phyloP scores from a whole-genome alignment of 2,329 filamentous ascomycete species.

The Cladosporium cucumerinum region DNA sequence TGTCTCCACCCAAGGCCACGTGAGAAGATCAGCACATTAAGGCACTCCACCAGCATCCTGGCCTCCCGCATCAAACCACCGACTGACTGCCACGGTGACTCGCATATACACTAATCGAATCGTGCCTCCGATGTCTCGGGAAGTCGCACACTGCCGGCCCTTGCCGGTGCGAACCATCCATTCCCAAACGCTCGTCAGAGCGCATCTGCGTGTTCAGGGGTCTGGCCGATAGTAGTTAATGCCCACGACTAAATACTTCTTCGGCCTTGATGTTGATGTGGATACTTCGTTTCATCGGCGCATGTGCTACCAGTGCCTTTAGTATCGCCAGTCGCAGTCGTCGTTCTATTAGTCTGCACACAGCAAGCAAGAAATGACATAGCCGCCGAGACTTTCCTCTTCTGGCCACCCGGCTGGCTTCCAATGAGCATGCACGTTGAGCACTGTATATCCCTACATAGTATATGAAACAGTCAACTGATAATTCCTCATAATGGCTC shows the following conservation, averaged over 20 bases:
- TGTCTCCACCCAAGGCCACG: neutral
- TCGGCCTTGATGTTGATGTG: neutral
- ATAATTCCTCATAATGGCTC: constrained; percentile 21
- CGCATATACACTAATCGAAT: neutral
- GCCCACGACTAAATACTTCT: neutral
- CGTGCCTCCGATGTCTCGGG: neutral
- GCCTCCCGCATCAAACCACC: neutral
- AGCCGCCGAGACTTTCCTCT: constrained; percentile 1
- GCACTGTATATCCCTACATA: neutral
- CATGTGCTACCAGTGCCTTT: neutral
- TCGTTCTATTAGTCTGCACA: neutral
- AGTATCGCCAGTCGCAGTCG: neutral
- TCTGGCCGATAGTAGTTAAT: neutral
- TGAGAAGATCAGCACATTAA: neutral
- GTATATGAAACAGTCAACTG: neutral
- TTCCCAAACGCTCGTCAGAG: constrained; percentile 1
- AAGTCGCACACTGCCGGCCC: neutral
- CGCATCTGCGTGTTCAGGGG: neutral
- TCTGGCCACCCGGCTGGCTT: neutral
- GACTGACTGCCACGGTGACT: neutral
- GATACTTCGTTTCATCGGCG: fast-evolving
- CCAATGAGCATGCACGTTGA: constrained; percentile 28
- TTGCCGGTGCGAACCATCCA: constrained; percentile 13
- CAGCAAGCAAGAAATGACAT: neutral
- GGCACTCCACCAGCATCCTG: neutral